Conservation (phyloP, 768 basidiomycete genomes). For the Phaeotremella fagi region DNA sequence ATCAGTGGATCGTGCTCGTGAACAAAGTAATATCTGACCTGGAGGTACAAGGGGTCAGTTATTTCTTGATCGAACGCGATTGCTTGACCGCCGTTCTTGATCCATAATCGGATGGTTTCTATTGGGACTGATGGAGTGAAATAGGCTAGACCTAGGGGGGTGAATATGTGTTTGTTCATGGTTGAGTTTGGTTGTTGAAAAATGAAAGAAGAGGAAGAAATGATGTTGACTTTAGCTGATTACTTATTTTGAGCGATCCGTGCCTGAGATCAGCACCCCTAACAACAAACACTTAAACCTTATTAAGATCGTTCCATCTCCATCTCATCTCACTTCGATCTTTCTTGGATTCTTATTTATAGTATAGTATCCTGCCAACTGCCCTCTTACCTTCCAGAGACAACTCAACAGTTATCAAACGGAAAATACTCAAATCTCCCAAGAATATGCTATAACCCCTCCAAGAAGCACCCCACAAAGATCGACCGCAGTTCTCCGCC, state of each 20-base stretch:
- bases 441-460: no score
- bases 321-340: background rate
- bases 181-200: background rate
- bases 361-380: background rate
- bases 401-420: background rate
- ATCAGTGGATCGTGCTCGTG: no score
- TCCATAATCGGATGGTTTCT: background rate
- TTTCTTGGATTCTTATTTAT: background rate
- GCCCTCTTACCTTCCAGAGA: background rate
- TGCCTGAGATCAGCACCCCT: no score
- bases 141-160: constrained; percentile 1
- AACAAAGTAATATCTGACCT: no score
- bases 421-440: background rate
- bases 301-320: no score
- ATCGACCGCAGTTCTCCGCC: background rate
- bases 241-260: background rate
- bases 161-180: background rate
- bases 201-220: background rate
- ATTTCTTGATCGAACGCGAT: no score
- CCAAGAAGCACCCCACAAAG: no score
- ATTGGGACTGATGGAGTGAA: background rate
- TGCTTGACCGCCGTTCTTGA: background rate
- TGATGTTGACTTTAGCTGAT: no score
- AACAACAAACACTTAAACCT: no score
- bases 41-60: no score